Evolutionary conservation across 1,284 basidiomycete genomes (phyloP), one percentile per base, ranked within the genome.

Genomic region (Agroathelia rolfsii): DNA sequence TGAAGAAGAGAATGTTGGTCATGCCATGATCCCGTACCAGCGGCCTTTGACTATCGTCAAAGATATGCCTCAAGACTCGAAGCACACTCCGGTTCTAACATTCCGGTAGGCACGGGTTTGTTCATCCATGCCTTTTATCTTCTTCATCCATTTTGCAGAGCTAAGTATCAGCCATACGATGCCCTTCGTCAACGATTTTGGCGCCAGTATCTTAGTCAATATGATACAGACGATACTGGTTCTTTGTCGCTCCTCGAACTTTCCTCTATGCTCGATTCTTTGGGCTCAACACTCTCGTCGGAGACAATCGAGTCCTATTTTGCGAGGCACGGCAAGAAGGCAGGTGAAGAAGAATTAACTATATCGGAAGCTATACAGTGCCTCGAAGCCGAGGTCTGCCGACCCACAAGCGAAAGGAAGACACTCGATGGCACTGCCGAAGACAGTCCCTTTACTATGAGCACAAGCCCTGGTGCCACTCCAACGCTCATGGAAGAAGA

Each of bases 231-330:
- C 54, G 87, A 94, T 41, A 84, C 77, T 0, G 63, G 64, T n/a
- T 58, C 69, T 1, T 60, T 94, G 24, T 93, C 88, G 0, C 77
- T 80, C 40, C 63, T 94, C 34, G 94, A 98, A 56, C 66, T 98
- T 15, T 83, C 82, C 0, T 84, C 86, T n/a, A 94, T 97, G 88
- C 79, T 98, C 32, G 92, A 96, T 59, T 95, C 92, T 4, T 76
- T 98, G 18, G 92, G 93, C 3, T 94, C 90, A 2, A 97, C 94
- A 0, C 72, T 98, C 23, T 86, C 86, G 3, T 59, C 56, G 0
- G 64, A 76, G 30, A 98, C 94, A 1, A 64, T 93, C 41, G 70
- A 82, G 44, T 66, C 70, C 5, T 94, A 92, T 69, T 97, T 83
- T 59, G 72, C 64, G 6, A 68, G 73, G 5, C 73, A 69, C 49